phyloP scores from a whole-genome alignment of 345 rosid species.

The Populus nigra region DNA sequence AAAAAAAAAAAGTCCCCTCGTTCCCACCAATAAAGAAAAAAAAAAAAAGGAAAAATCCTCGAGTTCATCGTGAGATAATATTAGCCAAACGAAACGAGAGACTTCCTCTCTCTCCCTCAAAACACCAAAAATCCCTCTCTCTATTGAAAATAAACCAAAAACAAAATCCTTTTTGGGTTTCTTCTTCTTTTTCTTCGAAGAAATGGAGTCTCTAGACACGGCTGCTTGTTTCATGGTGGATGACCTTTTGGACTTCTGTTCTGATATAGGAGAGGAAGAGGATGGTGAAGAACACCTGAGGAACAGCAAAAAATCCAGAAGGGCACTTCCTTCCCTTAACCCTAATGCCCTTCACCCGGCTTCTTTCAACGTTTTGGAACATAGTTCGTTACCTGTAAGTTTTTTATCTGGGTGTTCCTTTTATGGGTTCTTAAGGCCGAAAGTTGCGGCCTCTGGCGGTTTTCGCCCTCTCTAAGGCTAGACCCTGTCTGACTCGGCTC shows the following conservation, averaged over 20 bases:
- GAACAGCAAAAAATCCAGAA: constrained; percentile 26
- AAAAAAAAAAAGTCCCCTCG: constrained; percentile 1
- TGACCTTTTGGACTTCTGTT: constrained; percentile 44
- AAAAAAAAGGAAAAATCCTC: background rate
- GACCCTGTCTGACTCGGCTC: constrained; percentile 32
- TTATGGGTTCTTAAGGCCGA: background rate
- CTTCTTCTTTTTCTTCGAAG: background rate
- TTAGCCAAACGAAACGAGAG: background rate
- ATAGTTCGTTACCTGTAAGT: constrained; percentile 34
- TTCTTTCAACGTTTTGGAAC: constrained; percentile 15
- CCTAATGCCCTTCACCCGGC: constrained; percentile 13
- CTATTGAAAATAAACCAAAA: background rate
- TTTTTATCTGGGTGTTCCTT: background rate
- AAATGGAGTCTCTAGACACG: constrained; percentile 39
- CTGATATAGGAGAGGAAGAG: constrained; percentile 40
- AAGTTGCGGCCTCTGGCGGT: background rate
- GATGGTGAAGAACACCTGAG: constrained; percentile 26
- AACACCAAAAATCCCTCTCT: background rate
- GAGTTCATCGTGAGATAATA: constrained; percentile 11
- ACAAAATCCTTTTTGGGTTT: background rate
- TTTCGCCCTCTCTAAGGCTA: background rate
- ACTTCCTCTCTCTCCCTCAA: background rate
- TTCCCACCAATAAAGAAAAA: constrained; percentile 10
- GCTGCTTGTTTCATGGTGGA: constrained; percentile 37
- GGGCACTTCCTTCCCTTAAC: constrained; percentile 17